Percentiles rank a stretch among this genome's conserved stretches.
Conservation (phyloP, 2,329 filamentous ascomycete genomes). For the Dactylonectria estremocensis region DNA sequence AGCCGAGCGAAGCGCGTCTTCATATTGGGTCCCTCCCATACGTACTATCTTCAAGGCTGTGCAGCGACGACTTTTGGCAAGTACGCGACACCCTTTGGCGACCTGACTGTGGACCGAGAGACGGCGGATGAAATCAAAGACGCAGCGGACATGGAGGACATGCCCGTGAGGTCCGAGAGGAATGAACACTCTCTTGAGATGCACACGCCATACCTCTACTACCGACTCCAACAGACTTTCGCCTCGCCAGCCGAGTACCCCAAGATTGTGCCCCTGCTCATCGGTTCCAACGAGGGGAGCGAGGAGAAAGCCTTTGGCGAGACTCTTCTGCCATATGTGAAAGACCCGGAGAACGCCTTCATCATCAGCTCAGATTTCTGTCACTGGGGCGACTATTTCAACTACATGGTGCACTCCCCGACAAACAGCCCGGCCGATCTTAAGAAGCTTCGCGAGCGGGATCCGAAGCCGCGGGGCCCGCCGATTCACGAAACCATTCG, state of each 20-base stretch:
- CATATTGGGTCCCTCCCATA: constrained; percentile 92
- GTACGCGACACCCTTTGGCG: constrained; percentile 83
- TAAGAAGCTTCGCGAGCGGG: constrained; percentile 55
- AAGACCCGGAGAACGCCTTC: constrained; percentile 83
- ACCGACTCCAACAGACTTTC: constrained; percentile 72
- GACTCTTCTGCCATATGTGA: constrained; percentile 83
- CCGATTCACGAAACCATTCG: constrained; percentile 90
- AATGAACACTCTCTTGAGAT: constrained; percentile 96
- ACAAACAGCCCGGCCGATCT: constrained; percentile 58
- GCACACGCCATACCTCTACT: constrained; percentile 95
- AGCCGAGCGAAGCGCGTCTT: constrained; percentile 89
- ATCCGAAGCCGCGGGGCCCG: constrained; percentile 54
- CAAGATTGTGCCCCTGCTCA: constrained; percentile 85
- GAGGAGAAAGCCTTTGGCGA: constrained; percentile 79
- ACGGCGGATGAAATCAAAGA: constrained; percentile 66
- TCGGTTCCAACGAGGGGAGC: constrained; percentile 78
- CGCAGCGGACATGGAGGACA: constrained; percentile 60
- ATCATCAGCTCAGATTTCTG: constrained; percentile 97
- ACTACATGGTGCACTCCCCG: constrained; percentile 82
- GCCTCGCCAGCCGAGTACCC: constrained; percentile 72
- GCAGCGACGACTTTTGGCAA: constrained; percentile 81
- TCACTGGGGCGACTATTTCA: constrained; percentile 89
- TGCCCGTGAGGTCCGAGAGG: constrained; percentile 78
- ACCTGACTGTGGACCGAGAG: constrained; percentile 75
- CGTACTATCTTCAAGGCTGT: constrained; percentile 83